A percentile compares a stretch with the other conserved stretches of the same genome.
Conservation (phyloP, 768 basidiomycete species). For the Melanogaster broomeanus region DNA sequence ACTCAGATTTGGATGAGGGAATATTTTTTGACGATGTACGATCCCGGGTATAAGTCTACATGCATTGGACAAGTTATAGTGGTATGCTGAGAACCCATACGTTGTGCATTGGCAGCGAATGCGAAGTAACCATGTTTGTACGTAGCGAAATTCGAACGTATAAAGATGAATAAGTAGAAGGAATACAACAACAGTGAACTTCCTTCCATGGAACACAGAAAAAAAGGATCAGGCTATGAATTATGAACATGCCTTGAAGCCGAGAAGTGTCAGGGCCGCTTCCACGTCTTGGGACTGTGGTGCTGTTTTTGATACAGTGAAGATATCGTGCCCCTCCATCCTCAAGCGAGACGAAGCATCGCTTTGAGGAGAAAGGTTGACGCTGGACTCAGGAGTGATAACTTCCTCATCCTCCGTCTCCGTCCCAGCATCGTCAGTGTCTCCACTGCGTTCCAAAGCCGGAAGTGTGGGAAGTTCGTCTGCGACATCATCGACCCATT, state of each 20-base stretch:
- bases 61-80: neutral
- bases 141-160: constrained; percentile 6
- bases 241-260: constrained; percentile 28
- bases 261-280: constrained; percentile 38
- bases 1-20: too few relatives aligned
- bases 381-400: constrained; percentile 15
- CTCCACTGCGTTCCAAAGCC: constrained; percentile 3
- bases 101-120: constrained; percentile 2
- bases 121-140: constrained; percentile 6
- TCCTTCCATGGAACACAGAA: neutral
- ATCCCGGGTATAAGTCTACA: neutral
- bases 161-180: constrained; percentile 32
- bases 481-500: constrained; percentile 23
- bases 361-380: constrained; percentile 5
- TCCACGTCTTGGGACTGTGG: constrained; percentile 36
- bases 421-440: constrained; percentile 9
- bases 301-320: constrained; percentile 1
- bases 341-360: neutral
- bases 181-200: constrained; percentile 14
- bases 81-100: neutral
- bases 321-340: neutral
- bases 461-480: constrained; percentile 9
- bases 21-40: neutral
- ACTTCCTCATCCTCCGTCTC: constrained; percentile 19
- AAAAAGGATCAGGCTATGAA: neutral